phyloP scores from a whole-genome alignment of 441 rosid genomes.

The Adansonia gregorii region DNA sequence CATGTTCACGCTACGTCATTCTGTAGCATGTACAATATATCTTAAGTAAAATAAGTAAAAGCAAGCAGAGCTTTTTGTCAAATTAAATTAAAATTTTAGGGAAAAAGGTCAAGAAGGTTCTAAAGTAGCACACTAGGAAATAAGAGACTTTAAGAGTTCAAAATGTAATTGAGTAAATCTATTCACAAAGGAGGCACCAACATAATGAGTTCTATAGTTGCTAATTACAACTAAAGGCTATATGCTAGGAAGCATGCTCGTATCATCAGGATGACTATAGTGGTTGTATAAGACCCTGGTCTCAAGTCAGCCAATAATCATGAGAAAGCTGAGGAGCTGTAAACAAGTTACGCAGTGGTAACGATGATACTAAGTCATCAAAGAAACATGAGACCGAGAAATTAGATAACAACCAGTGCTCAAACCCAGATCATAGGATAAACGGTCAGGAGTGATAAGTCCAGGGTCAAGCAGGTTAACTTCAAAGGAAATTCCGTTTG shows the following conservation, averaged over 20 bases:
- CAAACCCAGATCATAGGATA: no score
- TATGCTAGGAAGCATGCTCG: background rate
- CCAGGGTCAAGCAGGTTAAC: background rate
- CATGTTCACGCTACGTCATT: background rate
- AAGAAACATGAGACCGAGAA: no score
- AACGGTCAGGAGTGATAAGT: no score
- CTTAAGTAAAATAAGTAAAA: background rate
- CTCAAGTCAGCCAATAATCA: background rate
- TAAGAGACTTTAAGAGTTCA: background rate
- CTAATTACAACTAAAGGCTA: slow-evolving; percentile 18
- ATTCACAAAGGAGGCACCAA: background rate
- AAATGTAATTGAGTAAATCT: background rate
- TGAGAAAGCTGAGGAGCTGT: background rate
- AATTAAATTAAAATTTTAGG: slow-evolving; percentile 4
- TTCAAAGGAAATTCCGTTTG: background rate
- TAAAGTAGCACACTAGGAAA: background rate
- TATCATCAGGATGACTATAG: background rate
- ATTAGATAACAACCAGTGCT: no score
- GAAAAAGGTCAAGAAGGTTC: background rate
- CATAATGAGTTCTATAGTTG: background rate
- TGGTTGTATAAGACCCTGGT: background rate
- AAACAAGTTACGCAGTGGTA: background rate
- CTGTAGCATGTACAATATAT: background rate
- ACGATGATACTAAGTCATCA: no score
- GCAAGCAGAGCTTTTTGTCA: background rate